Base-by-base conservation (phyloP, 2,329 filamentous ascomycete genomes). In the Aspergillus novofumigatus region DNA sequence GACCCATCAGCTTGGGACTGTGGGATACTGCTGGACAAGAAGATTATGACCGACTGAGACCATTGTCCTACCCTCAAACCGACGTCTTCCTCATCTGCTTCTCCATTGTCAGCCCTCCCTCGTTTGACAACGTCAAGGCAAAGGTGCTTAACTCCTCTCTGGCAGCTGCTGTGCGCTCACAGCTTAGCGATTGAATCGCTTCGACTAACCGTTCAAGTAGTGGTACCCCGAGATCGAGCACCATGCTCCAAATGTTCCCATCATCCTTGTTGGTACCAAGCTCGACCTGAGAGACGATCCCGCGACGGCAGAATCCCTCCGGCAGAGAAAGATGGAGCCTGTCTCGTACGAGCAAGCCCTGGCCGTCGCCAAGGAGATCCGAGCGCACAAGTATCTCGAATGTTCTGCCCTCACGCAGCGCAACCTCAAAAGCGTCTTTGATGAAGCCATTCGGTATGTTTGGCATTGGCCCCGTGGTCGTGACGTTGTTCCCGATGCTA, bases 1-100 rank as follows among this genome's bases (percentile, higher is more conserved):
- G 96, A 81, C 93, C 93, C 59, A 96, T 97, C 79, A 97, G 92
- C 77, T 79, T 99, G 68, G 94, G 93, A 66, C 81, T 99, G 32
- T 97, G 94, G 93, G 93, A 99, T 89, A 99, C 93, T 65, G 93
- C 93, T 65, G 93, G 93, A 72, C 94, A 97, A 81, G 93, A 97
- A 80, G 93, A 97, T 83, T 97, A 97, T 80, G 93, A 97, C 75
- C 85, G 93, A 77, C 83, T 97, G 72, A 88, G 93, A 70, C 93
- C 93, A 61, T 86, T 99, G 59, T 97, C 93, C 45, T 99, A 97
- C 78, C 94, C 94, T 10, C 93, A 99, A 80, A 97, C 94, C 59
- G 94, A 99, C 71, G 94, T 97, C 51, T 97, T 97, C 78, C 82
- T 97, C 65, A 97, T 97, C 74, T 97, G 93, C 80, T 97, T 97